phyloP scores from a whole-genome alignment of 2,329 filamentous ascomycete genomes.

The Harringtonia aguacate region DNA sequence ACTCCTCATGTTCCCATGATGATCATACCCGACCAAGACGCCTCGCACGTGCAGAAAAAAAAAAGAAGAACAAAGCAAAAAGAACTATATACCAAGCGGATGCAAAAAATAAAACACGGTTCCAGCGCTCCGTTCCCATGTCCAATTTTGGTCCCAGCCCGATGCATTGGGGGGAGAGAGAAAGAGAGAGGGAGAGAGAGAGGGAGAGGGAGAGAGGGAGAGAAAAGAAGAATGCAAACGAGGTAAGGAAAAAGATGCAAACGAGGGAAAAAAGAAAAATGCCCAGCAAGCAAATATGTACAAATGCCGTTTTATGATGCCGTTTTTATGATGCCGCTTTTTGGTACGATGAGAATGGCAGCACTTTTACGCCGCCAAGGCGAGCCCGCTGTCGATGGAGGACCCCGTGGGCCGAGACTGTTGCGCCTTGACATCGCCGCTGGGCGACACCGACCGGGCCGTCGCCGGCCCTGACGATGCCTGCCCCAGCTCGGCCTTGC shows the following conservation, averaged over 20 bases:
- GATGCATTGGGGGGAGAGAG: background rate
- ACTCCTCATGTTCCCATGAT: too few relatives aligned
- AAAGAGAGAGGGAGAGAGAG: background rate
- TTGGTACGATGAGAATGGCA: too few relatives aligned
- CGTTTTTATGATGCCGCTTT: background rate
- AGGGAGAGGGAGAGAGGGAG: background rate
- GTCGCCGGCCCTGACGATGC: background rate
- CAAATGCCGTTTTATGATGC: too few relatives aligned
- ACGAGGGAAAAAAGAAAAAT: background rate
- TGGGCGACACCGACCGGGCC: too few relatives aligned
- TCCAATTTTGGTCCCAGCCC: background rate
- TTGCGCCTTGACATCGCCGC: background rate
- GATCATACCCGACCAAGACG: background rate
- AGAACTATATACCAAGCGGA: background rate
- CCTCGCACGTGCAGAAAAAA: background rate
- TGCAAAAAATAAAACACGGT: background rate
- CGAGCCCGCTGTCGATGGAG: constrained; percentile 18
- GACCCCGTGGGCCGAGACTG: constrained; percentile 9
- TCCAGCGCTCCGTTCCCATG: background rate
- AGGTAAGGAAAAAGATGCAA: background rate
- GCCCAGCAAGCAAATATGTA: too few relatives aligned
- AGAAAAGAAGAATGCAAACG: background rate
- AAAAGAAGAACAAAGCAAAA: background rate
- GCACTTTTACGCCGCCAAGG: constrained; percentile 10
- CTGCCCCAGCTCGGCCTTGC: constrained; percentile 12